Evolutionary conservation across 345 rosid genomes (phyloP), one percentile per base, ranked within the genome.

Genomic region (Pistacia integerrima): DNA sequence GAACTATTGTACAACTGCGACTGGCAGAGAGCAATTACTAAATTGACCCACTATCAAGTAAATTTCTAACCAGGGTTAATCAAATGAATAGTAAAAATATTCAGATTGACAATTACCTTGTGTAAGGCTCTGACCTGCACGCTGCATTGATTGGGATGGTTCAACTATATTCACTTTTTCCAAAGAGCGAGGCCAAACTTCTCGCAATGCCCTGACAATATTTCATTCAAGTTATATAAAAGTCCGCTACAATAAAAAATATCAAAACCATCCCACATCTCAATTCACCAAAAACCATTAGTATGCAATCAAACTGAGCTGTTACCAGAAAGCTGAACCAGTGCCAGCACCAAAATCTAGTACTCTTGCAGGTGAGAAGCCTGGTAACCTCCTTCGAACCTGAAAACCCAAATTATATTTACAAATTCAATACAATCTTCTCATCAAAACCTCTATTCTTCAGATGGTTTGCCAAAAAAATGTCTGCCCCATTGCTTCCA

Each of bases 71-170:
- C 54, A 6, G 30, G 30, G 1, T 12, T 22, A 20, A 57, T 0
- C 33, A 73, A 56, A 22, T 20, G 17, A 28, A 67, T 35, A 14
- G 57, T 14, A 59, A 13, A 12, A 74, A 4, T 52, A 65, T 59
- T 64, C 30, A 35, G 38, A 52, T 20, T 16, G 60, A 44, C 16
- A 74, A 60, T 72, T 76, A 96, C 97, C 92, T 70, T 92, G 94
- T 55, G 90, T 83, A 74, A 94, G 97, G 83, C 84, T 85, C 76
- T 85, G 87, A 70, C 98, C 97, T 10, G 98, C 97, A 56, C 95
- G 93, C 86, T 92, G 97, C 99, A 96, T 96, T 0, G 97, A 93
- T 59, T 90, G 98, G 13, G 98, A 96, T 49, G 99, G 98, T 84
- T 96, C 99, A 75, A 96, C 93, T 71, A 93, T 54, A 78, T 94